A percentile compares a stretch with the other conserved stretches of the same genome.
Conservation (phyloP, 306 rosid species). For the Hippophae gyantsensis region DNA sequence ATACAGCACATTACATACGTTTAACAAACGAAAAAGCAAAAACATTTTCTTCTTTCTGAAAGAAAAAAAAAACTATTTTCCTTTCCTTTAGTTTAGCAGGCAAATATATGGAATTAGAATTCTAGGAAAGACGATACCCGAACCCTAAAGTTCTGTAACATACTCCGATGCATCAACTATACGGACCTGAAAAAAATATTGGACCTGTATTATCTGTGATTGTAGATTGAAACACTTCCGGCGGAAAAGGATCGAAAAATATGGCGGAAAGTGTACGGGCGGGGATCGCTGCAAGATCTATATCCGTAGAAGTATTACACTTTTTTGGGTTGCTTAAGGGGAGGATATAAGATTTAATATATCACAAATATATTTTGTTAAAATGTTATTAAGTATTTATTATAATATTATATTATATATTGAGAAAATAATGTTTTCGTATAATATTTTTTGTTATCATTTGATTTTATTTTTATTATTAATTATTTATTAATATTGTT, state of each 20-base stretch:
- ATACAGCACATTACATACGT: neutral
- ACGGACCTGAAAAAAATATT: slow-evolving; percentile 9
- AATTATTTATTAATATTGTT: too few species aligned
- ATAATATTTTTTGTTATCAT: too few species aligned
- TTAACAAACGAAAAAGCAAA: neutral
- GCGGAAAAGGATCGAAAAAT: neutral
- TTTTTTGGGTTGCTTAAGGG: slow-evolving; percentile 5
- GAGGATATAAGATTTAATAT: slow-evolving; percentile 4
- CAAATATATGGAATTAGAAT: neutral
- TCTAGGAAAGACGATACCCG: slow-evolving; percentile 7
- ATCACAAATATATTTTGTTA: too few species aligned
- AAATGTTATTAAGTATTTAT: too few species aligned
- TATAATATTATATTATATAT: too few species aligned
- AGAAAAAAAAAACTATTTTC: neutral
- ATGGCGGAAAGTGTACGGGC: slow-evolving; percentile 17
- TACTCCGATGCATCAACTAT: slow-evolving; percentile 4
- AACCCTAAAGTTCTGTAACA: slow-evolving; percentile 16
- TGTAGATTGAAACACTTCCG: neutral
- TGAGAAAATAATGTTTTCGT: too few species aligned
- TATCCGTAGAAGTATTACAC: slow-evolving; percentile 8
- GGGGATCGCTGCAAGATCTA: slow-evolving; percentile 30
- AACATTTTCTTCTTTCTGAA: neutral
- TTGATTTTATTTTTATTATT: too few species aligned
- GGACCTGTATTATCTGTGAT: slow-evolving; percentile 3
- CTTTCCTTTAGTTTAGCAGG: neutral